phyloP scores from a whole-genome alignment of 2,329 filamentous ascomycete species.

The Aspergillus ruber region DNA sequence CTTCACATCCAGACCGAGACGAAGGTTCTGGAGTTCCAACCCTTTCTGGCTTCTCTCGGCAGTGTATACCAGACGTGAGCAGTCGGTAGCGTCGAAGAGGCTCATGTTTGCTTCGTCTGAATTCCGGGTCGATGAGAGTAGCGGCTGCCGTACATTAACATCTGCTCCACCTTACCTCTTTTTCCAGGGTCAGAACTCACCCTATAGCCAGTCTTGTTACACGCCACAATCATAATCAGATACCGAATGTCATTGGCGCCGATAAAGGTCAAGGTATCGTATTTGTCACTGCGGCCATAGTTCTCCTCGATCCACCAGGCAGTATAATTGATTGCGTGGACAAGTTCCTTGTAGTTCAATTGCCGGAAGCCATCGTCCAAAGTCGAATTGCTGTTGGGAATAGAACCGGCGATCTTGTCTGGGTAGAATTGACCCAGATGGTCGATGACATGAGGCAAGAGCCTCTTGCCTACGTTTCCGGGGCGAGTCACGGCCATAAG shows the following conservation, averaged over 20 bases:
- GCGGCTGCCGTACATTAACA: not conserved
- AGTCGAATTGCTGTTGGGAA: constrained; percentile 2
- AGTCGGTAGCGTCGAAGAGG: constrained; percentile 10
- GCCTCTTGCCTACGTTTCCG: constrained; percentile 4
- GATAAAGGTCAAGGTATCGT: constrained; percentile 16
- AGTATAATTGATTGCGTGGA: constrained; percentile 15
- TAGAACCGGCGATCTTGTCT: constrained; percentile 3
- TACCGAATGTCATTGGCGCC: constrained; percentile 18
- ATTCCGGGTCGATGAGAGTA: constrained; percentile 16
- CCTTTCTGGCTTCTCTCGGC: constrained; percentile 17
- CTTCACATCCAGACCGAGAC: constrained; percentile 3
- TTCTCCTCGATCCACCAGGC: constrained; percentile 19
- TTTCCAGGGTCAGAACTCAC: constrained; percentile 4
- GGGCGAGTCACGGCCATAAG: constrained; percentile 1
- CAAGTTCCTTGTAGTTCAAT: constrained; percentile 14
- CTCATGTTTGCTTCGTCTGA: constrained; percentile 12
- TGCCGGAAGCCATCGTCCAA: constrained; percentile 6
- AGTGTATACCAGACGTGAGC: constrained; percentile 19
- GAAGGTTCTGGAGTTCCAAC: constrained; percentile 9
- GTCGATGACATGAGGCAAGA: constrained; percentile 6
- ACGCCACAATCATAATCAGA: constrained; percentile 12
- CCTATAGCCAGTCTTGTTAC: constrained; percentile 14
- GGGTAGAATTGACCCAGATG: constrained; percentile 4
- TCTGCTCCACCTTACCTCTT: not conserved
- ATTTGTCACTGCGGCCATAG: constrained; percentile 8